Evolutionary conservation across 2,329 filamentous ascomycete genomes (phyloP).

Genomic region (Hymenoscyphus infarciens): DNA sequence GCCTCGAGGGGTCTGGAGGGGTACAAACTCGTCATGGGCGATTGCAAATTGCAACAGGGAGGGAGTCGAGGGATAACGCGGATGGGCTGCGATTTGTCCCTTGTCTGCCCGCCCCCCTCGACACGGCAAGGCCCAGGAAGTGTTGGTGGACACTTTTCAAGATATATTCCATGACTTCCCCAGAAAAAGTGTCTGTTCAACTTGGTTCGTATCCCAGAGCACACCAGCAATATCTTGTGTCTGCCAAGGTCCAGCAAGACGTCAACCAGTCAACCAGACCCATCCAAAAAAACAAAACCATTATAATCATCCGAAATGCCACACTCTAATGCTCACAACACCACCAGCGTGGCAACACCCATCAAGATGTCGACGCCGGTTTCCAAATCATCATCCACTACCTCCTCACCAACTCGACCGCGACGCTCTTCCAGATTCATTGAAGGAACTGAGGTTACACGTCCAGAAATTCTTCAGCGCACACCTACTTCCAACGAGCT

Average conservation of each 20-base stretch:
- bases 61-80: neutral
- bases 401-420: slow-evolving; percentile 5
- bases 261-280: neutral
- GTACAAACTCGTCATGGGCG: neutral
- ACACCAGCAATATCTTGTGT: neutral
- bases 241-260: neutral
- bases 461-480: slow-evolving; percentile 14
- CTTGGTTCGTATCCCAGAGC: neutral
- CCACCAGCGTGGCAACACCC: neutral
- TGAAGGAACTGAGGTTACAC: slow-evolving; percentile 13
- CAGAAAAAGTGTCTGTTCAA: neutral
- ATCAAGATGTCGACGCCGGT: neutral
- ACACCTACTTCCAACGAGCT: slow-evolving; percentile 15
- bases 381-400: neutral
- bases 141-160: neutral
- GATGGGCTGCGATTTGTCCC: neutral
- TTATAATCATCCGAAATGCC: neutral
- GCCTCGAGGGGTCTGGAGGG: neutral
- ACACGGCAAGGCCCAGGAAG: neutral
- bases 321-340: neutral
- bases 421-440: slow-evolving; percentile 16
- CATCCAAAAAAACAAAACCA: neutral
- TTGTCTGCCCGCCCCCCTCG: neutral
- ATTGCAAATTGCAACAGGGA: neutral
- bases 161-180: slow-evolving; percentile 1